Evolutionary conservation across 345 rosid genomes (phyloP), one percentile per base, ranked within the genome.

Genomic region (Eucalyptus polybractea): DNA sequence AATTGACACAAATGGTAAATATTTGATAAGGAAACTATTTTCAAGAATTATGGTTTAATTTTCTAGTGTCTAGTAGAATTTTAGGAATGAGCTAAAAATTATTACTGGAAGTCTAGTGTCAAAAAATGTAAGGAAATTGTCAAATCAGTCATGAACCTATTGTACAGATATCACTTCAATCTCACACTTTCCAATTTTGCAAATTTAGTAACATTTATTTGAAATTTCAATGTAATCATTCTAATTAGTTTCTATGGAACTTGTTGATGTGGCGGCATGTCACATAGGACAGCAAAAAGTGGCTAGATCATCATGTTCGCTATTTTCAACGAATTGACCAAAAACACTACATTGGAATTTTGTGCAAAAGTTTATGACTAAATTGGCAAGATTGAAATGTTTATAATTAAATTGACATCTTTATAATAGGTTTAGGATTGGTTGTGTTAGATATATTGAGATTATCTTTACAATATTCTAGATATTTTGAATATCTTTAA

Each of bases 281-380:
- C 62, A 22, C 62, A 24, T 0, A 24, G 6, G 29, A 1, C 0
- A 6, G 62, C 62, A 1, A 24, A 8, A 56, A 24, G 9, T 56
- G 62, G 4, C 1, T 56, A 0, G 27, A 24, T 56, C 0, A 1
- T 4, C 6, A 56, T 56, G 62, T 24, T 24, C 24, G 13, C 12
- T 56, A 56, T 56, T 56, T 56, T 22, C 0, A 56, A 24, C 1
- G 13, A 22, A 56, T 56, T 56, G 29, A 56, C 62, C 2, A 22
- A 1, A 56, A 56, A 9, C 0, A 56, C 29, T 0, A 22, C 29
- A 24, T 56, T 24, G 62, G 29, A 56, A 56, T 56, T 56, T 24
- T 1, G 6, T 56, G 3, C 62, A 56, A 56, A 56, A 10, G 1
- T 56, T 56, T 56, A 56, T 9, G 13, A 56, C 27, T 9, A 56